Evolutionary conservation across 108 stramenopile genomes (phyloP).

Genomic region (Skeletonema grethae): DNA sequence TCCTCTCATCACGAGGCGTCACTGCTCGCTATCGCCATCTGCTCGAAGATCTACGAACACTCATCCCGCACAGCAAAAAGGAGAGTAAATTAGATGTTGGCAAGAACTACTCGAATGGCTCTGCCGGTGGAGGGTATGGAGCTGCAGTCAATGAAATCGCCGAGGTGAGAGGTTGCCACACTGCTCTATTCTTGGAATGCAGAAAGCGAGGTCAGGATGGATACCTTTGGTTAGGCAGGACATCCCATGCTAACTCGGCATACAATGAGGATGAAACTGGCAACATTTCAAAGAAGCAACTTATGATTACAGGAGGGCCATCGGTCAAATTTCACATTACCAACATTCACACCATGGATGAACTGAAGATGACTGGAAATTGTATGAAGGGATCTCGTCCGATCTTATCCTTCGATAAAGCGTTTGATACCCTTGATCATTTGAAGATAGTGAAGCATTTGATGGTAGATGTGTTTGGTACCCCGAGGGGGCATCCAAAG

Average conservation of each 20-base stretch:
- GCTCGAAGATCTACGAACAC: conserved; percentile 93
- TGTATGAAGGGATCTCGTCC: conserved; percentile 96
- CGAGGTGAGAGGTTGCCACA: conserved; percentile 94
- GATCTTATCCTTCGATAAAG: conserved; percentile 91
- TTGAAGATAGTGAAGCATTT: conserved; percentile 89
- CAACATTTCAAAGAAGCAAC: conserved; percentile 13
- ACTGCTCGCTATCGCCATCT: conserved; percentile 97
- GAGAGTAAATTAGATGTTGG: conserved; percentile 89
- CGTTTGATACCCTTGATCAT: conserved; percentile 74
- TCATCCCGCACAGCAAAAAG: conserved; percentile 97
- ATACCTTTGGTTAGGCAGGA: conserved; percentile 93
- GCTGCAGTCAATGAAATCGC: conserved; percentile 95
- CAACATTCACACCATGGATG: conserved; percentile 99
- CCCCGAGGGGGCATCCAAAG: conserved; percentile 97
- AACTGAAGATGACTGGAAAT: conserved; percentile 97
- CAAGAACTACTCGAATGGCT: conserved; percentile 20
- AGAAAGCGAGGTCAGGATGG: conserved; percentile 93
- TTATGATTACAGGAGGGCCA: conserved; percentile 81
- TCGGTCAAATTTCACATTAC: conserved; percentile 93
- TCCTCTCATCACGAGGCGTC: conserved; percentile 93
- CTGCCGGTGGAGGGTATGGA: conserved; percentile 57
- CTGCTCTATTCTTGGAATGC: conserved; percentile 94
- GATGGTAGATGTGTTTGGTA: conserved; percentile 95
- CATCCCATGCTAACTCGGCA: conserved; percentile 44
- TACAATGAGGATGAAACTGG: conserved; percentile 2